Base-by-base conservation (phyloP, 352 stramenopile species). In the Hyaloperonospora arabidopsidis region DNA sequence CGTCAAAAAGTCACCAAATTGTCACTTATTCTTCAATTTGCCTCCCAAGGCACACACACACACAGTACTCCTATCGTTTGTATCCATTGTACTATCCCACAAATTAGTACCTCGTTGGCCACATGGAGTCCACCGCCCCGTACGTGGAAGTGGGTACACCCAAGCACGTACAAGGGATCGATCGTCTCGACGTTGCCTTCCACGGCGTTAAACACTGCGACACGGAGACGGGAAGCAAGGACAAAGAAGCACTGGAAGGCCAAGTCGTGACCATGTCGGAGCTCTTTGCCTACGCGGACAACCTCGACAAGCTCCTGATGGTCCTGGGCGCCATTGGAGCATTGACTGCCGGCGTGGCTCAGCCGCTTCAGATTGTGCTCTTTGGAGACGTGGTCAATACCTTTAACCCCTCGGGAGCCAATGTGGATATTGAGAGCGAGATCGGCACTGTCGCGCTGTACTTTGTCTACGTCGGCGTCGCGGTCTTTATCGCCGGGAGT, bases 331-430 rank as follows among this genome's bases (percentile, higher is more conserved):
- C 74, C 0, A 11, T 86, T 5, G 65, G 63, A 0, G 72, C 72
- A 2, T 47, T 87, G 4, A 51, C 57, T 1, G 61, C 68, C 2
- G 81, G 81, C 3, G 18, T 84, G 35, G 63, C 67, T 18, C 72
- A 87, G 51, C 81, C 79, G 7, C 59, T 89, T 11, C 76, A 88
- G 54, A 84, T 87, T 45, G 56, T 89, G 23, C 67, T 91, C 29
- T 74, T 91, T 53, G 79, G 79, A 10, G 75, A 88, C 51, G 67
- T 85, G 21, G 60, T 89, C 44, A 86, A 89, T 59, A 68, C 76
- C 8, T 87, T 89, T 46, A 87, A 87, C 48, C 76, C 80, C 7
- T 35, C 51, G 1, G 38, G 68, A 22, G 38, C 54, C 4, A n/a
- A 40, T 1, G 21, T 47, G 1, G 45, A 63, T 41, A 73, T 76